These are phyloP conservation scores for Trichoderma sp. DNA, from an alignment of 2,329 filamentous ascomycete genomes.

Conservation along the genomic window DNA sequence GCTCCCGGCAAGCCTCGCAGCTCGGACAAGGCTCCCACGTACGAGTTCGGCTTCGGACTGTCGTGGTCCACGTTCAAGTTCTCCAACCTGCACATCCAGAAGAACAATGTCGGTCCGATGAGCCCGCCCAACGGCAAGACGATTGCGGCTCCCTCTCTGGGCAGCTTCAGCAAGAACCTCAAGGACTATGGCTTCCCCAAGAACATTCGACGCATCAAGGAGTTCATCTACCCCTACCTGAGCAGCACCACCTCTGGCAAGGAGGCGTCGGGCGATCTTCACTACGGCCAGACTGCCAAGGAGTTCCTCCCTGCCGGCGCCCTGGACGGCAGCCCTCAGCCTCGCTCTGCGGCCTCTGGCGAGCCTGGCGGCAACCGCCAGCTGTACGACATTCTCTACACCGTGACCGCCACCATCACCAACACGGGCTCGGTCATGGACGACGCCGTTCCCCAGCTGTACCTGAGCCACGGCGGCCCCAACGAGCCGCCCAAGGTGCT, in stretches of 20 bases:
- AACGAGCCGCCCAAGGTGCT: conserved; percentile 69
- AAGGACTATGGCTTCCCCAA: conserved; percentile 70
- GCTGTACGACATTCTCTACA: conserved; percentile 71
- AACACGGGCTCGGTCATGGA: conserved; percentile 69
- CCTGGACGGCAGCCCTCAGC: conserved; percentile 58
- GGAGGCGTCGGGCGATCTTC: conserved; percentile 58
- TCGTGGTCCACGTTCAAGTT: conserved; percentile 80
- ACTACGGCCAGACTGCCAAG: conserved; percentile 61
- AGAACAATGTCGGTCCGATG: conserved; percentile 56
- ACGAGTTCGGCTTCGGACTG: conserved; percentile 79
- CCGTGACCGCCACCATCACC: conserved; percentile 65
- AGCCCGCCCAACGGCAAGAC: conserved; percentile 63
- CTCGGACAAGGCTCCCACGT: conserved; percentile 60
- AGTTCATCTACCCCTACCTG: conserved; percentile 72
- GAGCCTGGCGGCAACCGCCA: conserved; percentile 64
- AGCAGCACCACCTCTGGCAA: conserved; percentile 62
- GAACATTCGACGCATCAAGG: conserved; percentile 52
- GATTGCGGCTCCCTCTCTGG: conserved; percentile 63
- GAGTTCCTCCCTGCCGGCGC: conserved; percentile 64
- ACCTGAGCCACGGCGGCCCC: conserved; percentile 78
- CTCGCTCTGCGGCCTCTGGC: conserved; percentile 53
- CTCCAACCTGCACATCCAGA: conserved; percentile 64
- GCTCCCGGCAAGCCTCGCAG: conserved; percentile 39
- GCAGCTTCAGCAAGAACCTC: conserved; percentile 63
- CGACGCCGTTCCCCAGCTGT: conserved; percentile 75